Base-by-base conservation (phyloP, 2,329 filamentous ascomycete species). In the Aspergillus intermedius region DNA sequence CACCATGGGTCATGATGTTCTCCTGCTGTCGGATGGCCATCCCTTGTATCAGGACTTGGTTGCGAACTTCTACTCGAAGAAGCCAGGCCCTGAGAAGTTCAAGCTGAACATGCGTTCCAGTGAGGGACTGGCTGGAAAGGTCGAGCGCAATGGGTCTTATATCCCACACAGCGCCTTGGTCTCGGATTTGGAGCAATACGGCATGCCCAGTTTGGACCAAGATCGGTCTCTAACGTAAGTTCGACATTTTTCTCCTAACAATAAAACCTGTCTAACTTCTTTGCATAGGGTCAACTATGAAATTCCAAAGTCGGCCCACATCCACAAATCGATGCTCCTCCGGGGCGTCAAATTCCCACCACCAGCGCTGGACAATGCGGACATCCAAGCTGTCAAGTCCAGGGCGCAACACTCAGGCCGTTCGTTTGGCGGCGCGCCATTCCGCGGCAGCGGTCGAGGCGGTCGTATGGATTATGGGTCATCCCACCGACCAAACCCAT, bases 281-380 rank as follows among this genome's bases (percentile, higher is more conserved):
- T 41, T 46, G 13, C 37, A 35, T 55, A 95, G 87, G 62, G 90
- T 97, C 9, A 76, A 87, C 61, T 98, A 94, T 64, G 82, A 89
- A 41, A 86, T 96, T 71, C 91, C 91, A 0, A 76, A 78, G 37
- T 82, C 81, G 15, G 76, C 75, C 8, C 80, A 88, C 59, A 74
- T 82, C 4, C 93, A 98, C 72, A 96, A 96, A 66, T 96, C 91
- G 5, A 94, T 95, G 87, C 79, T 98, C 12, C 77, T 98, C 32
- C 84, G 89, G 2, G 93, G 93, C 10, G 83, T 91, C 35, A 83
- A 85, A 59, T 77, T 91, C 49, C 82, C 87, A 4, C 72, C 78
- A 2, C 82, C 88, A 1, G 85, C 82, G 8, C 79, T 98, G 1
- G 86, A 87, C 49, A 78, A 81, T 30, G 80, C 79, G 50, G 91